phyloP scores from a whole-genome alignment of 2,329 filamentous ascomycete species.

The Fusarium praegraminearum region DNA sequence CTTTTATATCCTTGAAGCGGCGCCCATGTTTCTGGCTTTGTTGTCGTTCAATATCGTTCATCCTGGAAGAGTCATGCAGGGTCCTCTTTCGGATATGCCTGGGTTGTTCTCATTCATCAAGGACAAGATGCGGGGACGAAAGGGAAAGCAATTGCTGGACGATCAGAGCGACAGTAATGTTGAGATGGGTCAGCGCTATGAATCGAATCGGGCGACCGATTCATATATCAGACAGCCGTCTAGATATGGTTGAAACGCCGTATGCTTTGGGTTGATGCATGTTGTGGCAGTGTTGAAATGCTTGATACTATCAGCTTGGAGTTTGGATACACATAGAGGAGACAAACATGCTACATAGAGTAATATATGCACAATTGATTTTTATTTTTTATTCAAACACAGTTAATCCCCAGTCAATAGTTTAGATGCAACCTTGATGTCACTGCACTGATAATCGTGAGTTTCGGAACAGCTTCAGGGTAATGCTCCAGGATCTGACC shows the following conservation, averaged over 20 bases:
- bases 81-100: slow-evolving; percentile 38
- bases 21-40: slow-evolving; percentile 59
- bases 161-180: slow-evolving; percentile 33
- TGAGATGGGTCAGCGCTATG: slow-evolving; percentile 21
- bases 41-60: slow-evolving; percentile 57
- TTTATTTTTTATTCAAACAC: not conserved
- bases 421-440: not conserved
- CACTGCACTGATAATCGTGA: not conserved
- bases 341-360: not conserved
- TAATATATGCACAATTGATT: not conserved
- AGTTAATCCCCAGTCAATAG: not conserved
- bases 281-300: not conserved
- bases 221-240: not conserved
- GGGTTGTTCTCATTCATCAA: slow-evolving; percentile 25
- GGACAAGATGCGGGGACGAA: not conserved
- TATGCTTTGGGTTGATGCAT: no score
- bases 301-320: not conserved
- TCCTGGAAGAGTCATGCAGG: slow-evolving; percentile 51
- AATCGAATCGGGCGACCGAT: not conserved
- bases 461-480: slow-evolving; percentile 24
- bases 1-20: slow-evolving; percentile 61
- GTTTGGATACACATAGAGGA: not conserved
- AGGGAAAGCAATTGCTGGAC: slow-evolving; percentile 30
- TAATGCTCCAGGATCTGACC: slow-evolving; percentile 1
- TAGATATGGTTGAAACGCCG: not conserved